phyloP scores from a whole-genome alignment of 495 filamentous ascomycete genomes.

The Trichoderma orchidacearum region DNA sequence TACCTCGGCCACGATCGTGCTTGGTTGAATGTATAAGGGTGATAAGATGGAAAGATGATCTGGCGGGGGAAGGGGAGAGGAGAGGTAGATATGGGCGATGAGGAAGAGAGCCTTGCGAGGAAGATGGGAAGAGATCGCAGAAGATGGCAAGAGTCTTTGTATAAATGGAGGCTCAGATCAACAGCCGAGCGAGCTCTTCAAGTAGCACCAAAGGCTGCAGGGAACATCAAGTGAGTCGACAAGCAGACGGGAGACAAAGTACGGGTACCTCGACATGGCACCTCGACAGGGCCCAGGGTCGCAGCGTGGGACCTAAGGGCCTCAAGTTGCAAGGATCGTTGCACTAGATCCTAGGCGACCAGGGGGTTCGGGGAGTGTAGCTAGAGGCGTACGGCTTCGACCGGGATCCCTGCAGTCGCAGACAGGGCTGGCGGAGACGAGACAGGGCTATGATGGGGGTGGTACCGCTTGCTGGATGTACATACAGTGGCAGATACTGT shows the following conservation, averaged over 20 bases:
- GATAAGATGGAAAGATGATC: neutral
- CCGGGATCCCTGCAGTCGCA: neutral
- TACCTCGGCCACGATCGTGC: neutral
- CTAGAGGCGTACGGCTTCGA: neutral
- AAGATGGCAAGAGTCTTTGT: neutral
- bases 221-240: neutral
- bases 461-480: neutral
- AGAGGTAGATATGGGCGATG: neutral
- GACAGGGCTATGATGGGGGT: too few relatives aligned
- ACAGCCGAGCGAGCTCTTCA: neutral
- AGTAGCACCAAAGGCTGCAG: neutral
- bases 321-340: too few relatives aligned
- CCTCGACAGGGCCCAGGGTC: neutral
- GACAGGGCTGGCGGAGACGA: neutral
- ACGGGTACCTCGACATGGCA: too few relatives aligned
- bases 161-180: slow-evolving; percentile 1
- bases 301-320: neutral
- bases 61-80: neutral
- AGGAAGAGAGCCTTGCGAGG: neutral
- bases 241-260: neutral
- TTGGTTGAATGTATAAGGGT: neutral
- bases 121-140: neutral
- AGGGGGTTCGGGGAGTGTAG: neutral
- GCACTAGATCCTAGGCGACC: neutral
- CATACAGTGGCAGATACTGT: neutral